Base-by-base conservation (phyloP, 2,329 filamentous ascomycete genomes). In the Fusarium compactum region DNA sequence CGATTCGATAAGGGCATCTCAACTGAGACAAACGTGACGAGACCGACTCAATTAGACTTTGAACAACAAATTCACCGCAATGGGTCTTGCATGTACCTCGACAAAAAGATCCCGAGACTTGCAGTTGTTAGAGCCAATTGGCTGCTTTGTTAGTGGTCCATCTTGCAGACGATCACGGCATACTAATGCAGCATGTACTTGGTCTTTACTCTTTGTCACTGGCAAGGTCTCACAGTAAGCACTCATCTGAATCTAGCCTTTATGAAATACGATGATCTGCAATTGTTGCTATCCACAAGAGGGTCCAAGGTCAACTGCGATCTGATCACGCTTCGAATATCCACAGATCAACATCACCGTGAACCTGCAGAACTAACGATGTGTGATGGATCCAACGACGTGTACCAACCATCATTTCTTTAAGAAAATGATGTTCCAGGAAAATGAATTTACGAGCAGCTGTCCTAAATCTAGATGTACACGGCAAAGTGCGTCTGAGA, bases 1-100 rank as follows among this genome's bases (percentile, higher is more conserved):
- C 32, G 52, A 65, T 65, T 65, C n/a, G 51, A 65, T 24, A 34
- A 47, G 52, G 40, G 62, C 60, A 65, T 16, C 51, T 52, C 44
- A 30, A 58, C 47, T 52, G 56, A 69, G 56, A 69, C 65, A 54
- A 44, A 47, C 16, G 43, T 34, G 18, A 15, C 30, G 34, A 34
- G 11, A 46, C 29, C 62, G 62, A 62, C 46, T 61, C 55, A 54
- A 15, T 50, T 66, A 54, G 29, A 44, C 34, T 48, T 66, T 51
- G 34, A 38, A 44, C 45, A 43, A 38, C 18, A 24, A 45, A 29
- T 45, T 32, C 16, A 50, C 53, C 32, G 22, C 8, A 12, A 62
- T 48, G 50, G 59, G 34, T 40, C 54, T 65, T 27, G 32, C 20
- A 20, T 27, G 24, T 46, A 46, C 24, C 20, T 44, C 25, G 32